Base-by-base conservation (phyloP, 768 basidiomycete genomes). In the Podaxis rugospora region DNA sequence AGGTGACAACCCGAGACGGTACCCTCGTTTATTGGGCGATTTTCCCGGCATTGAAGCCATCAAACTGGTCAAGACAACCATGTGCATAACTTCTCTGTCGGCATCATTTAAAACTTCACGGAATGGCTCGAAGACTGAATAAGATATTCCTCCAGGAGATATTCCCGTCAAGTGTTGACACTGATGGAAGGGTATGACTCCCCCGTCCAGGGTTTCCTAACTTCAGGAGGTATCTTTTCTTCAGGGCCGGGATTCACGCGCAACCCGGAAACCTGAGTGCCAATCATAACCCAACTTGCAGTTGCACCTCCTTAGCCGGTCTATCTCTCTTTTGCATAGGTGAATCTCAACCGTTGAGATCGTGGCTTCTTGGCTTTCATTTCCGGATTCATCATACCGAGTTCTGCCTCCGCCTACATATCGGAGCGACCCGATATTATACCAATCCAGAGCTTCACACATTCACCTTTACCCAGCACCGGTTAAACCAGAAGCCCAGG, bases 271-370 rank as follows among this genome's bases (percentile, higher is more conserved):
- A 25, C 1, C 35, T n/a, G n/a, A 23, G 51, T 44, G 39, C 49
- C 47, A 57, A 57, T 57, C 47, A 57, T 23, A 36, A 14, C 55
- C 14, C 25, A 28, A 32, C 55, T 57, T 18, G 55, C 18, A 44
- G 46, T 23, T 47, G 21, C 14, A 25, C 35, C 18, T 44, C 42
- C n/a, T 44, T 18, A 18, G 1, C 28, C 28, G n/a, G 55, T 4
- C 25, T 32, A 56, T 46, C 25, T 21, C 44, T 35, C 35, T 23
- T 36, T 6, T 18, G 32, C 18, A 6, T 23, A 25, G 25, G 23
- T 14, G 23, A 18, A 57, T 27, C 28, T 37, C 35, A 54, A 37
- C 46, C 32, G 35, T 35, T 50, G 46, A 18, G 18, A 49, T 49
- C 23, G 39, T 10, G 21, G 46, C n/a, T 57, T 23, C 44, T 32